phyloP scores from a whole-genome alignment of 805 yeast species.

The Cyberlindnera veronae region DNA sequence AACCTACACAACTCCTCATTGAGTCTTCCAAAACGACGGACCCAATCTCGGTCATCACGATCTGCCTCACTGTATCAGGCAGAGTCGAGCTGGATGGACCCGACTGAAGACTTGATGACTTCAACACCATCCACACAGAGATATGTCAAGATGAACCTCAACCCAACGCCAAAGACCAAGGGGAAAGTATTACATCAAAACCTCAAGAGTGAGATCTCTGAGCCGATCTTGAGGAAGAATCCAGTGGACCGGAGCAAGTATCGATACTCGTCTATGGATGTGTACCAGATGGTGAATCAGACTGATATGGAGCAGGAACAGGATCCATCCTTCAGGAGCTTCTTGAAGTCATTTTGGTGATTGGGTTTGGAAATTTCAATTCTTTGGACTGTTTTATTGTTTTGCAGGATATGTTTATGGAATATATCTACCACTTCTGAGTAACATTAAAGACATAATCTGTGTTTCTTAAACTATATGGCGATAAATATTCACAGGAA shows the following conservation, averaged over 20 bases:
- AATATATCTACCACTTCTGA: no score
- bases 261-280: constrained; percentile 24
- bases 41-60: constrained; percentile 17
- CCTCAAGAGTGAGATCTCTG: constrained; percentile 11
- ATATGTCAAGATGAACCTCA: constrained; percentile 23
- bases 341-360: constrained; percentile 21
- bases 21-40: constrained; percentile 1
- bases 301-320: constrained; percentile 6
- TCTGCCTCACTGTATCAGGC: constrained; percentile 33
- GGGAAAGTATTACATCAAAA: not conserved
- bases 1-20: not conserved
- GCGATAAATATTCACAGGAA: constrained; percentile 10
- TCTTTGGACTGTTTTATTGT: not conserved
- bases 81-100: constrained; percentile 54
- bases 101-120: constrained; percentile 24
- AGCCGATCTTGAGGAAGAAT: constrained; percentile 12
- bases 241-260: constrained; percentile 7
- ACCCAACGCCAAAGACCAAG: constrained; percentile 17
- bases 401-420: no score
- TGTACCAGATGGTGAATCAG: constrained; percentile 22
- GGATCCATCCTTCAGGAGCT: constrained; percentile 20
- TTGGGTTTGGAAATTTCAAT: no score
- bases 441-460: constrained; percentile 1
- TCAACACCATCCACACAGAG: constrained; percentile 24
- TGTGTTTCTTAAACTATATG: constrained; percentile 2